Evolutionary conservation across 768 basidiomycete genomes (phyloP).

Genomic region (Tricholoma bakamatsutake): DNA sequence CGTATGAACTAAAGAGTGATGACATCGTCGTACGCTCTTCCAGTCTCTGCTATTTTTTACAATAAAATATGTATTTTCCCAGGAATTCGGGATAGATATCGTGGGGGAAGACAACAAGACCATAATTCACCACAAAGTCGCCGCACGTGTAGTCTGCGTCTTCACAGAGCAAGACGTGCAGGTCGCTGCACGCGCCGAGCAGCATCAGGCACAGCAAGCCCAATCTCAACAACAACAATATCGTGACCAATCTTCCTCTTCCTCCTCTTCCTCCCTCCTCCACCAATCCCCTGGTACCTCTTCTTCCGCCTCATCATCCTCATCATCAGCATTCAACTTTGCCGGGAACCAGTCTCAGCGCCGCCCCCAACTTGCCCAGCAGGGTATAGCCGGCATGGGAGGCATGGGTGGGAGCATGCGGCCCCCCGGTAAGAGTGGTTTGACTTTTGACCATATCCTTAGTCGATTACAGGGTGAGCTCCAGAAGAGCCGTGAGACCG

Average conservation of each 20-base stretch:
- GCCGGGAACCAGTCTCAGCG: conserved; percentile 36
- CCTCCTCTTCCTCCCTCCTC: conserved; percentile 9
- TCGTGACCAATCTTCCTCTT: conserved; percentile 21
- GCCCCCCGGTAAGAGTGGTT: conserved; percentile 74
- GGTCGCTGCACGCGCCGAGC: conserved; percentile 64
- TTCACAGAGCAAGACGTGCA: conserved; percentile 82
- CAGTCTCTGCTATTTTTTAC: neutral
- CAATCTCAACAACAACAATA: conserved; percentile 28
- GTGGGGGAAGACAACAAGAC: conserved; percentile 98
- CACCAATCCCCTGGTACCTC: neutral
- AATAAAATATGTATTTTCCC: conserved; percentile 6
- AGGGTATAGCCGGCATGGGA: conserved; percentile 64
- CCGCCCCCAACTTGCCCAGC: conserved; percentile 51
- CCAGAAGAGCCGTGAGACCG: conserved; percentile 93
- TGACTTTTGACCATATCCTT: conserved; percentile 90
- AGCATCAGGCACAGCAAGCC: conserved; percentile 45
- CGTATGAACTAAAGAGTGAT: conserved; percentile 90
- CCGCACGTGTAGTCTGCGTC: conserved; percentile 88
- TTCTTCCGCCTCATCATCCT: neutral
- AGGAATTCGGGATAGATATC: conserved; percentile 99
- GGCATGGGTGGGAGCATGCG: conserved; percentile 71
- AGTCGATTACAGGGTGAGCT: conserved; percentile 86
- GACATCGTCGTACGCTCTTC: conserved; percentile 80
- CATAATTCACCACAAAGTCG: conserved; percentile 97
- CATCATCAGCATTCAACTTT: conserved; percentile 16